Evolutionary conservation across 1,284 basidiomycete genomes (phyloP).

Genomic region (Cerioporus squamosus): DNA sequence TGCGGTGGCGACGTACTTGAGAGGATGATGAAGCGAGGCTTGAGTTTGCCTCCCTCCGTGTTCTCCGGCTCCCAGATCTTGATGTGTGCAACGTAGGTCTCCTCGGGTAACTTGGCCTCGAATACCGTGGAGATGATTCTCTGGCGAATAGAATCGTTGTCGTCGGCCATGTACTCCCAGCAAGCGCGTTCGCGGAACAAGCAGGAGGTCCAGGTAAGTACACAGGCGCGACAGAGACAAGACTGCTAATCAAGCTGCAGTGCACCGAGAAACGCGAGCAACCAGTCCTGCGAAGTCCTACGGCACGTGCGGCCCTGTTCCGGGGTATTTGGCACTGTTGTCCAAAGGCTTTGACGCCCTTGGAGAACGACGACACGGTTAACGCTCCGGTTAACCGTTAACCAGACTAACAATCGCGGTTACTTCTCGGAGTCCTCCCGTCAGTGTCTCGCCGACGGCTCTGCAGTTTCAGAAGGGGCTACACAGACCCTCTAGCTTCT

Average conservation of each 20-base stretch:
- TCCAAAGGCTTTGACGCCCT: constrained; percentile 28
- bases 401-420: too few species aligned
- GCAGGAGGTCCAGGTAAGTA: neutral
- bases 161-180: constrained; percentile 24
- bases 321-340: constrained; percentile 30
- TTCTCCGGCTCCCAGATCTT: constrained; percentile 89
- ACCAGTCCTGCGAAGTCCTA: too few species aligned
- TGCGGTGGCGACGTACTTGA: constrained; percentile 66
- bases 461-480: too few species aligned
- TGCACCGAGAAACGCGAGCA: too few species aligned
- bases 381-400: too few species aligned
- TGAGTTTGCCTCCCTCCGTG: constrained; percentile 65
- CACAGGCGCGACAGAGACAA: too few species aligned
- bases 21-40: constrained; percentile 86
- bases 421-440: too few species aligned
- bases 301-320: neutral
- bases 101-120: constrained; percentile 69
- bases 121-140: constrained; percentile 88
- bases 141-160: constrained; percentile 56
- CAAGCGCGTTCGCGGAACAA: neutral
- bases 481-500: too few species aligned
- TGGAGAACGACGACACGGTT: too few species aligned
- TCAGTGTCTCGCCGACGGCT: too few species aligned
- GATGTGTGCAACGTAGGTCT: constrained; percentile 83
- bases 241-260: neutral